Conservation (phyloP, 2,329 filamentous ascomycete species). For the Hypomyces perniciosus region DNA sequence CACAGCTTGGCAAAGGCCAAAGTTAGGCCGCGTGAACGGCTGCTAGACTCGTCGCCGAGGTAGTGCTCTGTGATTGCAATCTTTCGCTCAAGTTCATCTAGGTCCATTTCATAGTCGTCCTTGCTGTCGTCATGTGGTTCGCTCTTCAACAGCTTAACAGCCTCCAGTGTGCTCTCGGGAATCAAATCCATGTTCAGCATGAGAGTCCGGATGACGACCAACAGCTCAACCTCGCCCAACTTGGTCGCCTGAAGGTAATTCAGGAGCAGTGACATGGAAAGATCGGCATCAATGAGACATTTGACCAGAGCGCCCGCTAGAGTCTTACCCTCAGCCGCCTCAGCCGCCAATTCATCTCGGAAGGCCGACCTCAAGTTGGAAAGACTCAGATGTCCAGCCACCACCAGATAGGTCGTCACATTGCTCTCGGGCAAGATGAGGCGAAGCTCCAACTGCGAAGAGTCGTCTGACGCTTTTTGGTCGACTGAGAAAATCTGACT, state of each 20-base stretch:
- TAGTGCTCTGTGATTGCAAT: slow-evolving; percentile 63
- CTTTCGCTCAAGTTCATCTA: slow-evolving; percentile 58
- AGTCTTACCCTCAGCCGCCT: slow-evolving; percentile 39
- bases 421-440: slow-evolving; percentile 45
- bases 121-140: slow-evolving; percentile 22
- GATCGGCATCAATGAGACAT: slow-evolving; percentile 59
- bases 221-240: slow-evolving; percentile 59
- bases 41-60: slow-evolving; percentile 56
- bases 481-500: slow-evolving; percentile 56
- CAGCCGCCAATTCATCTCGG: slow-evolving; percentile 39
- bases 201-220: slow-evolving; percentile 58
- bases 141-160: slow-evolving; percentile 27
- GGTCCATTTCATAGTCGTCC: slow-evolving; percentile 43
- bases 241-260: slow-evolving; percentile 60
- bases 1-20: slow-evolving; percentile 65
- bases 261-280: slow-evolving; percentile 60
- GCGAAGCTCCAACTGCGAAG: slow-evolving; percentile 25
- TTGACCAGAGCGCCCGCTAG: slow-evolving; percentile 56
- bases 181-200: slow-evolving; percentile 64
- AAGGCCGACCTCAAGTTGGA: slow-evolving; percentile 55
- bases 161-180: slow-evolving; percentile 33
- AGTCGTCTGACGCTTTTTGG: slow-evolving; percentile 32
- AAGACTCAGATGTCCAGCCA: slow-evolving; percentile 54
- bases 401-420: slow-evolving; percentile 52
- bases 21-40: slow-evolving; percentile 58